Base-by-base conservation (phyloP, 352 stramenopile species). In the Phytophthora meadii region DNA sequence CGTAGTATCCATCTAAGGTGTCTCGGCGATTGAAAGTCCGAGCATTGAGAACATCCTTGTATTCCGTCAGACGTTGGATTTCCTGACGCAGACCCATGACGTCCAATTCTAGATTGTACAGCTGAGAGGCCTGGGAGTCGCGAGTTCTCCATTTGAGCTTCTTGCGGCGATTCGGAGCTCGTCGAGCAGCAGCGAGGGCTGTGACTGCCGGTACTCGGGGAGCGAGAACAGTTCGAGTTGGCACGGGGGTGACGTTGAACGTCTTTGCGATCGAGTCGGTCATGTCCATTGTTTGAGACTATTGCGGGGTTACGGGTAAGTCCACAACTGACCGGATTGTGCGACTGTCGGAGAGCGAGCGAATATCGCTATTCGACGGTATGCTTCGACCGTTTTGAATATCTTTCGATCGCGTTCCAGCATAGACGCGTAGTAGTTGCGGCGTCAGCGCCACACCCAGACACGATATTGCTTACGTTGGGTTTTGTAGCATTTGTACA, bases 41-140 rank as follows among this genome's bases (percentile, higher is more conserved):
- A 5, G 65, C 46, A 7, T 66, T 49, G 5, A 87, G 63, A 30
- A 87, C 15, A 2, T 67, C 50, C 4, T 66, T 57, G 56, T 74
- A 74, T 44, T 80, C 65, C 0, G 19, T 14, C n/a, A 87, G 55
- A 4, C 65, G 54, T 32, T 79, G 66, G 53, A 87, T 76, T 46
- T 87, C 68, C 37, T 84, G 78, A 10, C 69, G 74, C 22, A 87
- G 46, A 50, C 59, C 65, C 24, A 79, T 70, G 14, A 89, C 56
- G 47, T 89, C 80, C 17, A 89, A 67, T 60, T 86, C 70, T 24
- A 87, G 51, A 45, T 87, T 89, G 65, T 89, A 89, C 4, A 84
- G 65, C 52, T 65, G 68, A 58, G 80, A 89, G 59, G 77, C 79
- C 50, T 87, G 70, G 22, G 65, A 73, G 65, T 89, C 80, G 8